Percentiles rank a stretch among this genome's conserved stretches.
phyloP scores from a whole-genome alignment of 2,329 filamentous ascomycete species.

The Nannizzia gypsea region DNA sequence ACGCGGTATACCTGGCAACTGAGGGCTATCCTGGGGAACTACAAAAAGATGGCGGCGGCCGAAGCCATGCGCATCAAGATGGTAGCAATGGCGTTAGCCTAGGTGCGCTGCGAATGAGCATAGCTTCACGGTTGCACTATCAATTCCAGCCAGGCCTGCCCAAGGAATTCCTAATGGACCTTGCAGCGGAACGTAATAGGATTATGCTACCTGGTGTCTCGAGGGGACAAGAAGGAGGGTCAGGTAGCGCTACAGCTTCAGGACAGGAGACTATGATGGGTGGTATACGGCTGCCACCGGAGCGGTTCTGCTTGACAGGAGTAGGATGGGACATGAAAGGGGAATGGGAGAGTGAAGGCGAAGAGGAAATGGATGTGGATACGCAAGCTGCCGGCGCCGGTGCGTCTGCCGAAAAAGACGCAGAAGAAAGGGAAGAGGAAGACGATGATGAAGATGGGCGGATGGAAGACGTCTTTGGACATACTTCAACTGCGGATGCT shows the following conservation, averaged over 20 bases:
- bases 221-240: constrained; percentile 33
- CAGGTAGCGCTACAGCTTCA: constrained; percentile 14
- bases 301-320: constrained; percentile 50
- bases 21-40: constrained; percentile 39
- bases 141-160: constrained; percentile 49
- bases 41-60: constrained; percentile 20
- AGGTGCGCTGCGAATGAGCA: constrained; percentile 48
- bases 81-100: constrained; percentile 39
- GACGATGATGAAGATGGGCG: constrained; percentile 37
- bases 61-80: constrained; percentile 23
- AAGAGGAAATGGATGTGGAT: constrained; percentile 12
- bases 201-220: constrained; percentile 45
- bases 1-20: constrained; percentile 40
- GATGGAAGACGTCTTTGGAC: constrained; percentile 39
- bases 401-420: constrained; percentile 15
- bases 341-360: constrained; percentile 26
- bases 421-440: constrained; percentile 25
- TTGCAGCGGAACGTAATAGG: constrained; percentile 45
- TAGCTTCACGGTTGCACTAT: constrained; percentile 47
- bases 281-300: constrained; percentile 49
- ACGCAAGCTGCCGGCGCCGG: constrained; percentile 13
- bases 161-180: constrained; percentile 50
- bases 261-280: constrained; percentile 30
- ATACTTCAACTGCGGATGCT: constrained; percentile 28
- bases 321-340: constrained; percentile 46